phyloP scores from a whole-genome alignment of 2,329 filamentous ascomycete genomes.

The Orbilia javanica region DNA sequence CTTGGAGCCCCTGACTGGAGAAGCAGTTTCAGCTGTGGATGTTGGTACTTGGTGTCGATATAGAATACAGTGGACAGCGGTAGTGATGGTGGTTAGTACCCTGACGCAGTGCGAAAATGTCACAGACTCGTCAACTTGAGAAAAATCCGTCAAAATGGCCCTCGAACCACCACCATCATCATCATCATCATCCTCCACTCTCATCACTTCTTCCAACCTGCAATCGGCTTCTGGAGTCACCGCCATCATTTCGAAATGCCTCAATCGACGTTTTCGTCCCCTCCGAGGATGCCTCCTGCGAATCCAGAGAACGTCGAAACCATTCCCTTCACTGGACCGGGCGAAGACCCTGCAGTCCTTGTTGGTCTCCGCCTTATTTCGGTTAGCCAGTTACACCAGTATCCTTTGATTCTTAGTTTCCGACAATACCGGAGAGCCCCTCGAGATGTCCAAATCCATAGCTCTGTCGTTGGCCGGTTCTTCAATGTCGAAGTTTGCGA shows the following conservation, averaged over 20 bases:
- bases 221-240: constrained; percentile 9
- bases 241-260: constrained; percentile 22
- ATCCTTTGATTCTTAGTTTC: constrained; percentile 22
- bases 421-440: not conserved
- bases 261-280: not conserved
- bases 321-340: constrained; percentile 7
- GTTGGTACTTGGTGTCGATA: not conserved
- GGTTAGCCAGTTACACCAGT: not conserved
- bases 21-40: too few species aligned
- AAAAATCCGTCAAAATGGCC: not conserved
- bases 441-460: constrained; percentile 32
- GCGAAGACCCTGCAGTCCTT: constrained; percentile 8
- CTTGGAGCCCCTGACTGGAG: not conserved
- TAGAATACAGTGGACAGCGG: not conserved
- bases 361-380: constrained; percentile 18
- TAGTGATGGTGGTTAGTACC: not conserved
- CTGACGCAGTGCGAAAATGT: not conserved
- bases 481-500: constrained; percentile 41
- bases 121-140: not conserved
- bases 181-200: not conserved
- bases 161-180: not conserved
- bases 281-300: not conserved
- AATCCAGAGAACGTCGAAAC: constrained; percentile 41
- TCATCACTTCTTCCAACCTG: not conserved
- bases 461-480: constrained; percentile 11